These are phyloP conservation scores for Macrolepiota dolichaula DNA, from an alignment of 768 basidiomycete species.

Conservation along the genomic window DNA sequence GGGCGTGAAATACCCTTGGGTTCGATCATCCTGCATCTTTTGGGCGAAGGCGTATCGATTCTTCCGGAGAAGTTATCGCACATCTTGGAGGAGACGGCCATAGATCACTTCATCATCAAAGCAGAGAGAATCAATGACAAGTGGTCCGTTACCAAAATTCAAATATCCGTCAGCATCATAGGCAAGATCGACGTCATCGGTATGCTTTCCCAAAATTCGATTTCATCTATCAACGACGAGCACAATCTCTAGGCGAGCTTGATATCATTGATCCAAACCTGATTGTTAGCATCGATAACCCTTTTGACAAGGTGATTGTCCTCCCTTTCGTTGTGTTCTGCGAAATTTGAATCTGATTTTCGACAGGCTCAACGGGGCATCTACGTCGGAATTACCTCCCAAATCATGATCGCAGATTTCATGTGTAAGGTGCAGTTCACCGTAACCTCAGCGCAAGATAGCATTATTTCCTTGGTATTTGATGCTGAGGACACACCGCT, in stretches of 20 bases:
- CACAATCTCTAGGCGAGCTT: background rate
- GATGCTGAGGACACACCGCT: background rate
- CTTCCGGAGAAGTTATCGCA: background rate
- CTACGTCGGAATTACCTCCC: background rate
- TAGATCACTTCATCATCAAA: background rate
- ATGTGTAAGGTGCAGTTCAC: background rate
- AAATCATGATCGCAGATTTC: background rate
- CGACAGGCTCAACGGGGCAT: background rate
- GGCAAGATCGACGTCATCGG: background rate
- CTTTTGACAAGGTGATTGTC: background rate
- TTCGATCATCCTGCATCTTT: background rate
- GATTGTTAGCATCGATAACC: background rate
- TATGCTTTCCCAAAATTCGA: background rate
- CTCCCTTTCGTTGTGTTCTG: background rate
- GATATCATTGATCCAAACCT: background rate
- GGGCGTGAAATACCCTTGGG: background rate
- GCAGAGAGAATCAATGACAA: background rate
- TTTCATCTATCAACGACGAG: background rate
- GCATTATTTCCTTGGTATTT: background rate
- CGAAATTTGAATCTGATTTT: background rate
- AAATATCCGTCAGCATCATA: background rate
- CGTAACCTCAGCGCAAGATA: background rate
- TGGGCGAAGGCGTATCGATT: background rate
- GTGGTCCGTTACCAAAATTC: background rate
- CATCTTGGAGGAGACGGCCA: background rate